Evolutionary conservation across 2,329 filamentous ascomycete species (phyloP), one percentile per base, ranked within the genome.

Genomic region (Ceratocystis lukuohia): DNA sequence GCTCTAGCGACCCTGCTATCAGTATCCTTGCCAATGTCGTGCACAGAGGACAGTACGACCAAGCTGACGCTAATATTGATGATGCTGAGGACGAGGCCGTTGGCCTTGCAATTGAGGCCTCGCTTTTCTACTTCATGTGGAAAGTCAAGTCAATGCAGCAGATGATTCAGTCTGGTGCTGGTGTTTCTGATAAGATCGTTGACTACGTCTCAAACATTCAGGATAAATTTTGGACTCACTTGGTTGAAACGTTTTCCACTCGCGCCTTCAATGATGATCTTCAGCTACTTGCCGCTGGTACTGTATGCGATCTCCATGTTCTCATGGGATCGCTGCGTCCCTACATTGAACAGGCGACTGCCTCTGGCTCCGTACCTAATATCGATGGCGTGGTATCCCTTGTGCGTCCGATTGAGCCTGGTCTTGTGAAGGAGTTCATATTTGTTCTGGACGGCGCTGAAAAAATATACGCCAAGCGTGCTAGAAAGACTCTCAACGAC

Each of bases 81-180:
- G 85, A 85, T 56, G 78, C 89, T 12, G 93, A 97, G 74, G 89
- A 94, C 70, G 86, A 89, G 69, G 80, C 94, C 56, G 86, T 91
- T 5, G 80, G 84, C 1, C 88, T 87, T 71, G 87, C 91, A 37
- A 88, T 95, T 71, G 88, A 88, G 70, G 82, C 86, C 1, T 81
- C 88, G 63, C 81, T 91, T 61, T 91, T 95, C 76, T 97, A 96
- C 77, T 96, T 96, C 73, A 90, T 96, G 85, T 99, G 94, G 94
- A 93, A 94, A 73, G 82, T 88, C 25, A 83, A 84, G 65, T 79
- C 80, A 64, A 72, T 90, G 68, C 78, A 80, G 69, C 78, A 80
- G 65, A 75, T 81, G 17, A 74, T 89, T 45, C 76, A 80, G 17
- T 79, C 80, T 30, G 81, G 84, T 56, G 80, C 78, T 3, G 80